Conservation (phyloP, 2,329 filamentous ascomycete genomes). For the Aspergillus fumigatiaffinis region DNA sequence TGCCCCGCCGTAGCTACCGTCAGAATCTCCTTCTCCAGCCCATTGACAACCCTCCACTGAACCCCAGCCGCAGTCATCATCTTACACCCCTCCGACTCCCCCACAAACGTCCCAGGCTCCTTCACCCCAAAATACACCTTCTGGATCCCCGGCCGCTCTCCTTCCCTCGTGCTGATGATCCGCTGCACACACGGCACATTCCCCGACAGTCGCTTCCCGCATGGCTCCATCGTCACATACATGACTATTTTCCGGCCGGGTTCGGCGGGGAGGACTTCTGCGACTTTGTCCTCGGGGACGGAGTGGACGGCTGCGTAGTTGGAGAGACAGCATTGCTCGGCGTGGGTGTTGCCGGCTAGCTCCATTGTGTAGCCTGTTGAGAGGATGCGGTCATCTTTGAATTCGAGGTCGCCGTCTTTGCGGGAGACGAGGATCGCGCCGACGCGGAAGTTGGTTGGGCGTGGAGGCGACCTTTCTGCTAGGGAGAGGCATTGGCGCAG, state of each 20-base stretch:
- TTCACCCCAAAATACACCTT: slow-evolving; percentile 83
- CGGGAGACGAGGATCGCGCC: slow-evolving; percentile 74
- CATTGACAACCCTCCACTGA: slow-evolving; percentile 66
- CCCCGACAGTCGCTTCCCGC: slow-evolving; percentile 44
- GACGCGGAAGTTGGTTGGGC: slow-evolving; percentile 88
- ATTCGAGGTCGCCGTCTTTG: slow-evolving; percentile 22
- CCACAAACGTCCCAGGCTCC: slow-evolving; percentile 88
- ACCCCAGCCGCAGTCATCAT: slow-evolving; percentile 71
- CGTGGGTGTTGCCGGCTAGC: slow-evolving; percentile 87
- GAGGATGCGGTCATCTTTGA: slow-evolving; percentile 52
- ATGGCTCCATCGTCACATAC: slow-evolving; percentile 81
- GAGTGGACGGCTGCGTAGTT: slow-evolving; percentile 52
- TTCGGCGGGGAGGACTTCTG: slow-evolving; percentile 39
- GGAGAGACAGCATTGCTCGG: slow-evolving; percentile 84
- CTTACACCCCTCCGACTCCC: slow-evolving; percentile 69
- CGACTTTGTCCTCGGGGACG: slow-evolving; percentile 33
- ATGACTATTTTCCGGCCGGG: slow-evolving; percentile 54
- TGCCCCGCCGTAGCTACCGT: slow-evolving; percentile 82
- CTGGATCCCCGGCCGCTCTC: slow-evolving; percentile 58
- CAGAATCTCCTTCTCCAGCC: slow-evolving; percentile 77
- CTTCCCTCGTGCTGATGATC: slow-evolving; percentile 55
- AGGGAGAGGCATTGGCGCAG: slow-evolving; percentile 72
- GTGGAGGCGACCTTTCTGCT: slow-evolving; percentile 75
- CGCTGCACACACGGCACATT: slow-evolving; percentile 64
- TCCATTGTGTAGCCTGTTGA: slow-evolving; percentile 89